These are phyloP conservation scores for Neofusicoccum parvum DNA, from an alignment of 2,329 filamentous ascomycete genomes.

Conservation along the genomic window DNA sequence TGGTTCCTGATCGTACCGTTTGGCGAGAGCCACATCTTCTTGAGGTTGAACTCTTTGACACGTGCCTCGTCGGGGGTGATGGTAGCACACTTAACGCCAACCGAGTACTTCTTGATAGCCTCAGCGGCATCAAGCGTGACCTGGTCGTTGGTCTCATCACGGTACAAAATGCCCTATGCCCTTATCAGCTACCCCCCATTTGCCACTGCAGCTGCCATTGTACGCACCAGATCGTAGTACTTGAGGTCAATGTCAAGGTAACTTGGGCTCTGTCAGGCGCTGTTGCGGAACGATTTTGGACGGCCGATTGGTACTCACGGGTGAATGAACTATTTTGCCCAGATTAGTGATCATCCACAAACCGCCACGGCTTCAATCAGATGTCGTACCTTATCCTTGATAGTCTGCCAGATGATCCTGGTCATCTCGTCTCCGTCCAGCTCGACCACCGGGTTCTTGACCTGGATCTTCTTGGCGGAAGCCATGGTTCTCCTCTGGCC, in stretches of 20 bases:
- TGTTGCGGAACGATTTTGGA: neutral
- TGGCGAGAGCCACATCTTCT: slow-evolving; percentile 99
- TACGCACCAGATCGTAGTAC: slow-evolving; percentile 79
- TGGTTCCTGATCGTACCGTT: slow-evolving; percentile 82
- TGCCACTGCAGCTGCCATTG: neutral
- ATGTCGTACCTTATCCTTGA: slow-evolving; percentile 80
- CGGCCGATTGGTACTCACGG: slow-evolving; percentile 51
- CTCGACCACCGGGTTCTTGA: slow-evolving; percentile 98
- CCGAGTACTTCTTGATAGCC: slow-evolving; percentile 98
- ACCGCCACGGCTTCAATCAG: neutral
- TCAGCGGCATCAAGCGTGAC: slow-evolving; percentile 94
- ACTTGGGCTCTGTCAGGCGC: slow-evolving; percentile 33
- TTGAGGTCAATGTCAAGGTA: slow-evolving; percentile 98
- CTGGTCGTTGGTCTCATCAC: slow-evolving; percentile 93
- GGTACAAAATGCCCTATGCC: slow-evolving; percentile 76
- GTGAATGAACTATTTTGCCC: slow-evolving; percentile 69
- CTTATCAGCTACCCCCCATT: slow-evolving; percentile 17
- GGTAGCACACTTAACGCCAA: slow-evolving; percentile 98
- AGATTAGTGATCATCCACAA: neutral
- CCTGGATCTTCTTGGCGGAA: slow-evolving; percentile 84
- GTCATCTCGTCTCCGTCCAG: slow-evolving; percentile 97
- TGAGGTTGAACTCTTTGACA: slow-evolving; percentile 97
- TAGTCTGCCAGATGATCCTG: slow-evolving; percentile 97
- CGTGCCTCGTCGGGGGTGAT: slow-evolving; percentile 97
- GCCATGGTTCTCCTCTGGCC: slow-evolving; percentile 37